phyloP scores from a whole-genome alignment of 352 stramenopile genomes.

The Globisporangium spiculum region DNA sequence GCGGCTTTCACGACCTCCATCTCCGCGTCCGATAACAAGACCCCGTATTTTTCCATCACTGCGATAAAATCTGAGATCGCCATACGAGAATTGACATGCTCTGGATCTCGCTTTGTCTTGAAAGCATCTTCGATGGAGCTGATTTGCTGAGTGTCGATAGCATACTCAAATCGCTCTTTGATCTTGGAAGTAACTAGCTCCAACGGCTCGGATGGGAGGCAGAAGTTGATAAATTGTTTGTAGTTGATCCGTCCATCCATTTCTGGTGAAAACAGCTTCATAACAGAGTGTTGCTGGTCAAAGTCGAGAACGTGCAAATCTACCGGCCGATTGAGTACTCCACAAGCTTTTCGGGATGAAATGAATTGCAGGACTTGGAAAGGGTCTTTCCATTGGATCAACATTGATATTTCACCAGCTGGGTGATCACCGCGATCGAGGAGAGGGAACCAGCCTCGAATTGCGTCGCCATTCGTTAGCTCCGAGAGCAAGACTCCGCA shows the following conservation, averaged over 20 bases:
- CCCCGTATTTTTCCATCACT: constrained; percentile 29
- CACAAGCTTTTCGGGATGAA: constrained; percentile 28
- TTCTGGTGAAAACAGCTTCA: constrained; percentile 53
- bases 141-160: constrained; percentile 50
- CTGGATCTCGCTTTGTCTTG: neutral
- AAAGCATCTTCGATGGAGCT: constrained; percentile 40
- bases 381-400: constrained; percentile 76
- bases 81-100: constrained; percentile 21
- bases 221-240: constrained; percentile 60
- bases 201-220: constrained; percentile 45
- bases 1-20: constrained; percentile 20
- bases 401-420: constrained; percentile 65
- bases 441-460: constrained; percentile 75
- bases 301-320: constrained; percentile 65
- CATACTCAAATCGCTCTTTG: constrained; percentile 60
- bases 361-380: constrained; percentile 66
- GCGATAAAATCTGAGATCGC: constrained; percentile 5
- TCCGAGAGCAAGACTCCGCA: constrained; percentile 62
- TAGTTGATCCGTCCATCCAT: constrained; percentile 75
- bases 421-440: constrained; percentile 48
- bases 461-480: constrained; percentile 62
- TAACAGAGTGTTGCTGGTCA: constrained; percentile 62
- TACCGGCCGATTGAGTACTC: constrained; percentile 23
- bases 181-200: constrained; percentile 57
- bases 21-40: constrained; percentile 37